phyloP scores from a whole-genome alignment of 2,329 filamentous ascomycete genomes.

The Calonectria fujianensis region DNA sequence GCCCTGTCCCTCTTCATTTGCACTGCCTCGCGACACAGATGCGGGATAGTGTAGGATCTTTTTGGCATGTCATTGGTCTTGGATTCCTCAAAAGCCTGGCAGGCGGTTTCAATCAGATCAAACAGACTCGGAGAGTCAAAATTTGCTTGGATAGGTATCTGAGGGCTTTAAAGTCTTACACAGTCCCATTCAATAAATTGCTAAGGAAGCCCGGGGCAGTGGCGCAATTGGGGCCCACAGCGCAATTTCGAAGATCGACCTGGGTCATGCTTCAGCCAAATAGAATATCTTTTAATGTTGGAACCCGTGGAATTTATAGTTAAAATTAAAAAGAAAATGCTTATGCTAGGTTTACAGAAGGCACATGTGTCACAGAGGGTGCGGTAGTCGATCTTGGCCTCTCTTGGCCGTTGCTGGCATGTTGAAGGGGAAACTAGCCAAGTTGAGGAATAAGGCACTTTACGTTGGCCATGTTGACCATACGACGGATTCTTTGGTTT shows the following conservation, averaged over 20 bases:
- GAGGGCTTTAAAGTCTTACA: not conserved
- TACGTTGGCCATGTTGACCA: not conserved
- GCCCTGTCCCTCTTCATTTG: too few relatives aligned
- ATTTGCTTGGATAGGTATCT: not conserved
- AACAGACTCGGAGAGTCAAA: not conserved
- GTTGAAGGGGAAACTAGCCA: not conserved
- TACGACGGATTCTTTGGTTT: not conserved
- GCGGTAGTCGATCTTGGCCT: not conserved
- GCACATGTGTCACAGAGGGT: not conserved
- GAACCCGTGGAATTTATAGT: not conserved
- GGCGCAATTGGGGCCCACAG: not conserved
- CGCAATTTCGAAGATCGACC: not conserved
- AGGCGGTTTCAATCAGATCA: not conserved
- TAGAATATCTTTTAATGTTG: not conserved
- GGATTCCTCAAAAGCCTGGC: not conserved
- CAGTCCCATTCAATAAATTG: not conserved
- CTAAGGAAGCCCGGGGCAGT: too few relatives aligned
- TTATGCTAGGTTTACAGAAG: not conserved
- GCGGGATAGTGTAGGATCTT: too few relatives aligned
- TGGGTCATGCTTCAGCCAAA: not conserved
- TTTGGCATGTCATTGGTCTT: not conserved
- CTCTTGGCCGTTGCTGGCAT: conserved; percentile 8
- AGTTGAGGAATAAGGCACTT: not conserved
- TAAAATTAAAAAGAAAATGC: not conserved
- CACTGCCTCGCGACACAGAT: too few relatives aligned